Evolutionary conservation across 148 eudicot genomes (phyloP).

Genomic region (Camellia lanceoleosa): DNA sequence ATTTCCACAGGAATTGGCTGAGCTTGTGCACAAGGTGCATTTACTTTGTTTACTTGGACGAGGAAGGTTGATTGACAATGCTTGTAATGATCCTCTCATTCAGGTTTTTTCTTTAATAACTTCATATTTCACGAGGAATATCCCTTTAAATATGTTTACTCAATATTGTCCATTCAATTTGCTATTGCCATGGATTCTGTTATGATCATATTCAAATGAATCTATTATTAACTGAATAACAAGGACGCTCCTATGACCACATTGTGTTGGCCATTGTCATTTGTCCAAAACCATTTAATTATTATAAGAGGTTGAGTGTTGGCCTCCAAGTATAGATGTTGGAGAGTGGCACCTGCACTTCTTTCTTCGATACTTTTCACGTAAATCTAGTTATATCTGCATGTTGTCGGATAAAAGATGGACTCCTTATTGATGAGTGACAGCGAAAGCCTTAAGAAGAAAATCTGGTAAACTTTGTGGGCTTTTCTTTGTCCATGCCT

Average conservation of each 20-base stretch:
- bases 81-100: conserved; percentile 86
- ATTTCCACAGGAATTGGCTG: conserved; percentile 66
- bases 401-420: background rate
- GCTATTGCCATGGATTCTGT: background rate
- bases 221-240: no score
- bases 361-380: background rate
- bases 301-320: background rate
- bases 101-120: conserved; percentile 47
- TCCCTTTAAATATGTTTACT: background rate
- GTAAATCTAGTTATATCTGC: background rate
- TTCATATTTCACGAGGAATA: background rate
- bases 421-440: background rate
- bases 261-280: background rate
- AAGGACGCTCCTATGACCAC: background rate
- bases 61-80: conserved; percentile 77
- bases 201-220: background rate
- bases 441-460: background rate
- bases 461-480: background rate
- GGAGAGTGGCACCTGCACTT: background rate
- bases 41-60: conserved; percentile 87
- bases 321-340: conserved; percentile 5
- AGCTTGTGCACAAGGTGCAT: conserved; percentile 85
- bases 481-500: background rate
- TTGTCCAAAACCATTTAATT: background rate
- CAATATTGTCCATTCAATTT: background rate